Base-by-base conservation (phyloP, 139 green algal species). In the Picochlorum sp. region DNA sequence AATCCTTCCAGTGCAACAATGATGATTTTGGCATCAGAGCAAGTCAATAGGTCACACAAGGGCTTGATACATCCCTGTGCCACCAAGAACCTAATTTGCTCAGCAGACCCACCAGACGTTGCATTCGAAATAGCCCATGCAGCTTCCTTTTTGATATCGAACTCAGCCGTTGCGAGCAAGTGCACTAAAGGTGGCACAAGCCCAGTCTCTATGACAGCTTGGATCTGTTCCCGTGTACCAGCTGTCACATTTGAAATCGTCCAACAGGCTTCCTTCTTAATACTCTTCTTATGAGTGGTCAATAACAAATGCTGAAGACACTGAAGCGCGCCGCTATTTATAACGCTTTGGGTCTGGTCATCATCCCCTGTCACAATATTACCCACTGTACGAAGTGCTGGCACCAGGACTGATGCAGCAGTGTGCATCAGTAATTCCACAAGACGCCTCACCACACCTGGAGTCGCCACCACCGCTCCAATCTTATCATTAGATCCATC, bases 351-450 rank as follows among this genome's bases (percentile, higher is more conserved):
- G 37, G 91, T 98, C 83, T 98, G 93, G 63, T 86, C 73, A 81
- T 98, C 93, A 72, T 97, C 91, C 8, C 93, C 93, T 1, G 93
- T 98, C n/a, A 98, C 93, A 63, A 99, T 99, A 82, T 99, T 99
- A 65, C 94, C 94, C 20, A 98, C 94, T 0, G 94, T 98, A 26
- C 94, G 83, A 63, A 99, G 82, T 0, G 94, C 94, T 18, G 94
- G 94, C 26, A 99, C 96, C 8, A 99, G 80, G 26, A 99, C 94
- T 14, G 80, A 70, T 2, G 67, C 47, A 16, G 63, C 69, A 54
- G 75, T 54, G 57, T 81, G 69, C 84, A 90, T 69, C 26, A 94
- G 78, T 62, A 94, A 83, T 74, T 96, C 88, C 44, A 93, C 86
- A 26, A 99, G 83, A 4, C 94, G 79, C 32, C 86, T 67, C 79